A percentile compares a stretch with the other conserved stretches of the same genome.
Conservation (phyloP, 169 alveolate species). For the Eimeria acervulina region DNA sequence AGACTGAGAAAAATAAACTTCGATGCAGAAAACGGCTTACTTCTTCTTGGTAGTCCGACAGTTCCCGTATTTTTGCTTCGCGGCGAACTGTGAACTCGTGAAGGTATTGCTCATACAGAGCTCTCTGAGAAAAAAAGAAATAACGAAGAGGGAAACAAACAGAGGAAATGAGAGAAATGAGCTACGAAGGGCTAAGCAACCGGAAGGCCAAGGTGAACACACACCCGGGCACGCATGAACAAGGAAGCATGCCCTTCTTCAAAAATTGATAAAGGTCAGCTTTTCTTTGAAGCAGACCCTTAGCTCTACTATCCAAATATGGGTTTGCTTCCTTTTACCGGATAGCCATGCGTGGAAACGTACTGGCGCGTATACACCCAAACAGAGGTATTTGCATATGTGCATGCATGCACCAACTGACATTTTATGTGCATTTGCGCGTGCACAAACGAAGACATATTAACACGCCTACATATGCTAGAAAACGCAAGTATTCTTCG, state of each 20-base stretch:
- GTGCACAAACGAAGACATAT: neutral
- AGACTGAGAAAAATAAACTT: no score
- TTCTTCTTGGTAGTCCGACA: conserved; percentile 76
- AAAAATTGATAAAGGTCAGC: neutral
- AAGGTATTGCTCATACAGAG: conserved; percentile 63
- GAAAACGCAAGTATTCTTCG: no score
- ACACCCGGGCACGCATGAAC: neutral
- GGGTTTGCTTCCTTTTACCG: neutral
- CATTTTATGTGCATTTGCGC: neutral
- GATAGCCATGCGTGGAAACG: neutral
- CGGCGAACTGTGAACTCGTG: conserved; percentile 75
- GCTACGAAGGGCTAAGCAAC: neutral
- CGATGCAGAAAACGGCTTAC: neutral
- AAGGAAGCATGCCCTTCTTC: neutral
- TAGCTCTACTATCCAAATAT: no score
- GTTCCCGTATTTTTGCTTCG: conserved; percentile 74
- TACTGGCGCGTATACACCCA: neutral
- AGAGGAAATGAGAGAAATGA: neutral
- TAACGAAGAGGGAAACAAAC: neutral
- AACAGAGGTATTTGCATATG: neutral
- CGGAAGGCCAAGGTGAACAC: neutral
- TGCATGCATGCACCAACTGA: neutral
- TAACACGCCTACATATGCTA: no score
- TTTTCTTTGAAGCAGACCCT: no score
- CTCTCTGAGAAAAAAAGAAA: neutral